These are phyloP conservation scores for Picochlorum sp. DNA, from an alignment of 139 green algal species.

Conservation along the genomic window DNA sequence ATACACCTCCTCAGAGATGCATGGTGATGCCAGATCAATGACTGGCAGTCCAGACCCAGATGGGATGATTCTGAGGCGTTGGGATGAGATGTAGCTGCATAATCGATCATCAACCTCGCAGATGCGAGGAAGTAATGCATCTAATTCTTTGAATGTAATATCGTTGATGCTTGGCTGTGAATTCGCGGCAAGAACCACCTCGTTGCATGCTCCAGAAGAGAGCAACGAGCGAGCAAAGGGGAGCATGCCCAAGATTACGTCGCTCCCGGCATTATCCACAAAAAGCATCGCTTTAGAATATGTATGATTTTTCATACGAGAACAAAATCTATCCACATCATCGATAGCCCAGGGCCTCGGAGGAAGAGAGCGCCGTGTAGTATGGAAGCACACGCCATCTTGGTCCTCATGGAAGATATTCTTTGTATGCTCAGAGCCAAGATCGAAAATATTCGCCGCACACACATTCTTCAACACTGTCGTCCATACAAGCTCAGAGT, in stretches of 20 bases:
- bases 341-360: constrained; percentile 75
- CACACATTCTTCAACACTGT: constrained; percentile 54
- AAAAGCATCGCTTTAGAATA: constrained; percentile 74
- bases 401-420: constrained; percentile 32
- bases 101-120: not conserved
- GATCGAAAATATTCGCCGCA: constrained; percentile 84
- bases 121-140: constrained; percentile 37
- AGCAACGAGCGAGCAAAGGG: constrained; percentile 78
- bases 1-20: constrained; percentile 59
- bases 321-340: constrained; percentile 57
- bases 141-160: constrained; percentile 80
- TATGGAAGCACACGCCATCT: constrained; percentile 34
- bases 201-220: constrained; percentile 29
- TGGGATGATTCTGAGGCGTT: constrained; percentile 48
- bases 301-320: constrained; percentile 11
- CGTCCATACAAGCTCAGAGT: constrained; percentile 29
- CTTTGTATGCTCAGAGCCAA: constrained; percentile 54
- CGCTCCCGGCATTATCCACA: constrained; percentile 82
- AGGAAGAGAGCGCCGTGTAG: constrained; percentile 46
- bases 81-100: constrained; percentile 11
- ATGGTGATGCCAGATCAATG: constrained; percentile 59
- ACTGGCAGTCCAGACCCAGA: constrained; percentile 74
- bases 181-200: constrained; percentile 82
- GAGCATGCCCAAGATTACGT: constrained; percentile 79
- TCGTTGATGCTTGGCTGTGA: constrained; percentile 79